Evolutionary conservation across 1,284 basidiomycete species (phyloP), one percentile per base, ranked within the genome.

Genomic region (Naganishia sp.): DNA sequence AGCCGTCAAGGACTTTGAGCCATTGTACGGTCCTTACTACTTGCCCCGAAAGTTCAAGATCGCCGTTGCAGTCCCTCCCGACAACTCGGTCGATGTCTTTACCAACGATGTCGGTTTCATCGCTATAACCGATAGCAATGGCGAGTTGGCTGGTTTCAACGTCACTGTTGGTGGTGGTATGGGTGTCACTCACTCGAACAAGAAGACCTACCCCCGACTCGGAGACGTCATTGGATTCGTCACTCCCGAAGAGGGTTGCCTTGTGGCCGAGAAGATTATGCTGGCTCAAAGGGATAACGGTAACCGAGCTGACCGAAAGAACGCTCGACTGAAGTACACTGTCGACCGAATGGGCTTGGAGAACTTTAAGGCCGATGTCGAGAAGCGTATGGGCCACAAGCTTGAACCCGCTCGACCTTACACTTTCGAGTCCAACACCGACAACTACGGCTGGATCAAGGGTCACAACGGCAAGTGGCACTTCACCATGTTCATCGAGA

Each of bases 31-130:
- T 53, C 90, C 93, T 73, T 95, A 93, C 81, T 99, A 99, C 81
- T 84, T 99, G 42, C 95, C 96, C 50, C 86, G 95, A 77, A 94
- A 94, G 90, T 99, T 97, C 86, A 99, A 99, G 86, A 86, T 99
- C 66, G 94, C 94, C 31, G 87, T 99, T 36, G 94, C 94, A 0
- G 91, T 98, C 6, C 95, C 95, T 10, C 96, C 95, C 11, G 92
- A 89, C 72, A 99, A 99, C 78, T 94, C 97, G 72, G 90, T 94
- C 57, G 95, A 99, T 75, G 86, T 97, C 67, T 98, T 94, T 79
- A 89, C 94, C 48, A 96, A 98, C 77, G 94, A 98, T 77, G 83
- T 97, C 45, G 94, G 94, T 23, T 94, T 94, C 81, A 96, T 97
- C 71, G 94, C 94, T 39, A 91, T 97, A 70, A 86, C 92, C 18